phyloP scores from a whole-genome alignment of 1,284 basidiomycete species.

The Melampsora allii-populina region DNA sequence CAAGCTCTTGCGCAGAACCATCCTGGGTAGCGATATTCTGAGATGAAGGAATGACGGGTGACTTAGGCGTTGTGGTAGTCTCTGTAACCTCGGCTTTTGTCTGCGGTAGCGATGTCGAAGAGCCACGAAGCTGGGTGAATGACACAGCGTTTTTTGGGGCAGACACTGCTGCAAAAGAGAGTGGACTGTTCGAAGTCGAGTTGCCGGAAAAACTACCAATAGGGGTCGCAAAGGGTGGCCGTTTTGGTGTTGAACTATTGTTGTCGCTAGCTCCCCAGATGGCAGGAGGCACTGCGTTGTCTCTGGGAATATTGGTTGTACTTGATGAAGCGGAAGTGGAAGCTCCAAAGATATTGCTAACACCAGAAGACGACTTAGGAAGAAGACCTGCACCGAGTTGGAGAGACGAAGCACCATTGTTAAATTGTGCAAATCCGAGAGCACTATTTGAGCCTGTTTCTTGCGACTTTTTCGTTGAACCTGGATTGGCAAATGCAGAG shows the following conservation, averaged over 20 bases:
- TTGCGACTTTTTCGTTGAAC: neutral
- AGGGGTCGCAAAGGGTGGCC: neutral
- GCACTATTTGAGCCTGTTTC: neutral
- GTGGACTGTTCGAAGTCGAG: no score
- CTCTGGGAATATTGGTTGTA: neutral
- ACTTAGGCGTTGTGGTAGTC: no score
- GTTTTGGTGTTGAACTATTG: neutral
- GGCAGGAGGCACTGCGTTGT: neutral
- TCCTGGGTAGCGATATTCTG: no score
- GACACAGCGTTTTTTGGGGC: no score
- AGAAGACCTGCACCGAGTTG: neutral
- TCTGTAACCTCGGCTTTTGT: no score
- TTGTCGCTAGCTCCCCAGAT: neutral
- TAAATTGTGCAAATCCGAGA: slow-evolving; percentile 32
- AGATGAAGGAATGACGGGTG: no score
- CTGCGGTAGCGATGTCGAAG: no score
- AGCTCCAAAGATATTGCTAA: neutral
- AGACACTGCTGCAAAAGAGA: no score
- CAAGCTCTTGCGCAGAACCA: no score
- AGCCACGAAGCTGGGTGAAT: no score
- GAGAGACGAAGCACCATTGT: neutral
- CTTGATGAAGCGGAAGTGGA: neutral
- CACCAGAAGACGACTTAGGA: neutral
- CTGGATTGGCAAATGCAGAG: slow-evolving; percentile 19
- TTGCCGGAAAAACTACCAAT: no score